Base-by-base conservation (phyloP, 805 yeast genomes). In the Spathaspora arborariae region DNA sequence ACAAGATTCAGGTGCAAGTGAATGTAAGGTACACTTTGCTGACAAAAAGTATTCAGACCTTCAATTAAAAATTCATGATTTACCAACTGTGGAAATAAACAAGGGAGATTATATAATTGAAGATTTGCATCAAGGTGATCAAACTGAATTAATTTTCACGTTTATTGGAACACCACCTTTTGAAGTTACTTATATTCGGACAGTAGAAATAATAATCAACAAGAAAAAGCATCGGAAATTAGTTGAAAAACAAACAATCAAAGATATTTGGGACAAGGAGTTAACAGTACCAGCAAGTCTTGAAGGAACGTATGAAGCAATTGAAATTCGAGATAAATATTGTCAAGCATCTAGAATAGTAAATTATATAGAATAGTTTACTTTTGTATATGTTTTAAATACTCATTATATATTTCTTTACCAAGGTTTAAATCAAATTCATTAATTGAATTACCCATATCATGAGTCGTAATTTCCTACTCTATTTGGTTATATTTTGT, bases 291-390 rank as follows among this genome's bases (percentile, higher is more conserved):
- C 76, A 58, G 92, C 96, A 1, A 85, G 88, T 54, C 68, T 88
- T 53, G 97, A 91, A 63, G 99, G 99, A 40, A 85, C 88, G 2
- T 94, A 94, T 60, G 96, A 91, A 64, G 97, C 97, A 5, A 78
- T 89, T 39, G 90, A 85, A 59, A 81, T 94, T n/a, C 80, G 80
- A 39, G 99, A 94, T 67, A 85, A 87, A 7, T 85, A 70, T 64
- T 94, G 99, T 73, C 47, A 41, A 13, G 68, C 68, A 33, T 13
- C 35, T 6, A 45, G 38, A 42, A 20, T 22, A 11, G 39, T 44
- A 20, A 24, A 41, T 39, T 47, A 47, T 22, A 33, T 43, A 46
- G 46, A 46, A 27, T 42, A 30, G 9, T 36, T 36, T 36, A 36
- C 22, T 36, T 36, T 10, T 36, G 10, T 9, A 4, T 15, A 13